Evolutionary conservation across 2,329 filamentous ascomycete genomes (phyloP), one percentile per base, ranked within the genome.

Genomic region (Calonectria multiphialidica): DNA sequence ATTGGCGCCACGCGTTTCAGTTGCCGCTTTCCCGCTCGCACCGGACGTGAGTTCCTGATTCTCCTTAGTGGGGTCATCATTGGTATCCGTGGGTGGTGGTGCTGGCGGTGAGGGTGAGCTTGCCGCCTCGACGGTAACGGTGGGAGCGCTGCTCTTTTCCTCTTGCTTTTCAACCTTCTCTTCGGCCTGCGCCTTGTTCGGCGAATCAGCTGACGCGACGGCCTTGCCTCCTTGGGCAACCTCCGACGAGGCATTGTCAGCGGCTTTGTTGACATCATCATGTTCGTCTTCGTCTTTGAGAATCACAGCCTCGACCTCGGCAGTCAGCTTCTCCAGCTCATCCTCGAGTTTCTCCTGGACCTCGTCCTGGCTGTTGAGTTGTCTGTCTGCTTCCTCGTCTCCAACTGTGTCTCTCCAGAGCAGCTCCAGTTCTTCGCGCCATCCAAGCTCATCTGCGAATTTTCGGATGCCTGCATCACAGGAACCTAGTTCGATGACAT

Each of bases 401-500:
- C 93, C 90, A 9, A 94, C 93, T 0, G 93, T 89, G 55, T 85
- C 84, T 25, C 91, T 87, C 95, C 95, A 98, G 65, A 94, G 78
- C 3, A 81, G 83, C 81, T 98, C 95, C 18, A 99, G 86, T 80
- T 98, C 96, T 2, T 95, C 91, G 10, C 90, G 83, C 97, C 97
- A 99, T 1, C 95, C 96, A 50, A 98, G 88, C 33, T 92, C 92
- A 74, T 93, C 88, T 1, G 96, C 96, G 42, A 99, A 87, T 81
- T 90, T 92, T 66, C 93, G 89, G 1, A 98, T 93, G 0, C 95
- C 95, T 0, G 87, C 87, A 82, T 99, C 96, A 81, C 96, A 98
- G 77, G 95, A 92, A 1, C 93, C 95, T 2, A 98, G 86, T 44
- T 95, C 83, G 7, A 98, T 81, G 0, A 99, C 96, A 83, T 99